Evolutionary conservation across 176 grass and related monocot genomes (phyloP), one percentile per base, ranked within the genome.

Genomic region (Dendrocalamus sinicus): DNA sequence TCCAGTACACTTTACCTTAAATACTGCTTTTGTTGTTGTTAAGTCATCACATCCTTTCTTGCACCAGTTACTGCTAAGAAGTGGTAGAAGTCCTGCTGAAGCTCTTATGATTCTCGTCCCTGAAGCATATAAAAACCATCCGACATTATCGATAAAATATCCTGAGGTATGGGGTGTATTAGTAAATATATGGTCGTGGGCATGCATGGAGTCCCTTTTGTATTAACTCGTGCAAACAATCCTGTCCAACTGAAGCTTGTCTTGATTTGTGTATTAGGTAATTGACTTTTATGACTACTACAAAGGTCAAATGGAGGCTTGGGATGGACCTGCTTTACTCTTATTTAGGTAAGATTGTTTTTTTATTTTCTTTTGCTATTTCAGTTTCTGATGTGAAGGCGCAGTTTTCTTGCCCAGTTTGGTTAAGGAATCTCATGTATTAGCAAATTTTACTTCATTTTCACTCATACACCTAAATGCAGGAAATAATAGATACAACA

Each of bases 251-350:
- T 79, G 85, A 84, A 77, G 6, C 45, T 88, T 84, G 17, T 76
- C 65, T 85, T 83, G 30, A 78, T 88, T 81, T 89, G 41, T 90
- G 24, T 86, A 72, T 89, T 86, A 99, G 97, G 94, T 92, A 70
- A 82, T 93, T 91, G 92, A 96, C 86, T 99, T 99, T 77, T 99
- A 99, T 85, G 94, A 99, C 51, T 99, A 96, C 83, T 96, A 99
- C 85, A 99, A 99, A 86, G 97, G 97, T 79, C 97, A 99, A 91
- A 99, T 99, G 97, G 97, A 99, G 80, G 88, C 97, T 77, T 99
- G 97, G 97, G 97, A 99, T 86, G 97, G 97, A 84, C 97, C 97
- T 35, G 97, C 97, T 75, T 90, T 99, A 84, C 97, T 99, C 85
- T 85, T 99, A 80, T 99, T 96, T 85, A 99, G 97, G 97, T 99